Conservation (phyloP, 140 eudicot species). For the Anethum foeniculum region DNA sequence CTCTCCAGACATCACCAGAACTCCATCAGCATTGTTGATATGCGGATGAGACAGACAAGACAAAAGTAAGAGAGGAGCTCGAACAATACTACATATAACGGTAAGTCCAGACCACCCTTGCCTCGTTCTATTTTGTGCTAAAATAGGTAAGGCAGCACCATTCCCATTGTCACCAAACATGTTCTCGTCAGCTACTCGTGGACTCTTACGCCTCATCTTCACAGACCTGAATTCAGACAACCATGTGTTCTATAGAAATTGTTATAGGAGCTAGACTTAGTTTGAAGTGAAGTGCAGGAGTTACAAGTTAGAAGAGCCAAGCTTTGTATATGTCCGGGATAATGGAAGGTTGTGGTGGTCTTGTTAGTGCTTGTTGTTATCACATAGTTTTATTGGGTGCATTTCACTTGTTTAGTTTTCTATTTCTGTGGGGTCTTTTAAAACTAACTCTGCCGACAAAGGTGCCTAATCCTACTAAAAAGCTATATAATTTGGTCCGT, state of each 20-base stretch:
- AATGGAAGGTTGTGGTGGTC: constrained; percentile 43
- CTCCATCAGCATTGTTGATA: constrained; percentile 8
- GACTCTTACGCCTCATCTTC: constrained; percentile 44
- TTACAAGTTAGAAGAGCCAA: constrained; percentile 9
- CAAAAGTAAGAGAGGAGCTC: constrained; percentile 29
- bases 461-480: constrained; percentile 1
- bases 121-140: constrained; percentile 21
- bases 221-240: neutral
- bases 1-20: constrained; percentile 3
- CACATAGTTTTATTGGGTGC: constrained; percentile 37
- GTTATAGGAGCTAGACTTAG: constrained; percentile 18
- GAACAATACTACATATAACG: constrained; percentile 33
- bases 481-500: neutral
- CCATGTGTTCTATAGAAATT: constrained; percentile 13
- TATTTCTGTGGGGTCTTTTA: constrained; percentile 27
- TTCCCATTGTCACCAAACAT: constrained; percentile 36
- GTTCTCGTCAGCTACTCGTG: constrained; percentile 57
- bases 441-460: constrained; percentile 18
- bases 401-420: constrained; percentile 24
- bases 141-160: constrained; percentile 32
- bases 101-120: constrained; percentile 39
- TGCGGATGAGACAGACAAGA: constrained; percentile 12
- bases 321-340: constrained; percentile 19
- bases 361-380: constrained; percentile 46
- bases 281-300: constrained; percentile 22